phyloP scores from a whole-genome alignment of 2,329 filamentous ascomycete genomes.

The Claviceps fusiformis region DNA sequence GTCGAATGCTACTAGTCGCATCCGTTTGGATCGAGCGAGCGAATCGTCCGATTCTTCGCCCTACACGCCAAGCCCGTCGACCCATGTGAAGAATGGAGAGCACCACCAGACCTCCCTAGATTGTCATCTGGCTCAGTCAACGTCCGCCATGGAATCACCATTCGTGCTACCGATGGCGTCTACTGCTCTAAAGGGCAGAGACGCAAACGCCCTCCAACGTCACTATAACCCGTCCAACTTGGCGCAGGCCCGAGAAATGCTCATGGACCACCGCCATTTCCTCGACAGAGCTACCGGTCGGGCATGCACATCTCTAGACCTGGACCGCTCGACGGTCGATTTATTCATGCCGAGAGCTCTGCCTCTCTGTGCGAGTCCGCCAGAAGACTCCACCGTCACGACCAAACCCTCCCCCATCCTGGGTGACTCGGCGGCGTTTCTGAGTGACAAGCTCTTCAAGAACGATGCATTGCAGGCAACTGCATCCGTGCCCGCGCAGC shows the following conservation, averaged over 20 bases:
- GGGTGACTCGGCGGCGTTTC: constrained; percentile 6
- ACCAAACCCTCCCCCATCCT: constrained; percentile 10
- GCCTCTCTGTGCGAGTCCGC: constrained; percentile 14
- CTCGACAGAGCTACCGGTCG: constrained; percentile 17
- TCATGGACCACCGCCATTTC: constrained; percentile 22
- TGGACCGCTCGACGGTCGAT: constrained; percentile 16
- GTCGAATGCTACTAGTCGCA: neutral
- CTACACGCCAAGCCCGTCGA: constrained; percentile 3
- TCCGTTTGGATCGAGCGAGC: neutral
- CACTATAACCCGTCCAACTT: constrained; percentile 20
- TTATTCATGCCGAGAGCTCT: constrained; percentile 13
- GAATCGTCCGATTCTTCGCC: neutral
- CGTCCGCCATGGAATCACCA: constrained; percentile 19
- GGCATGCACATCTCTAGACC: constrained; percentile 21
- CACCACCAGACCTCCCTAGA: constrained; percentile 5
- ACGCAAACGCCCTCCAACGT: constrained; percentile 18
- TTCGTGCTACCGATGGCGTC: constrained; percentile 19
- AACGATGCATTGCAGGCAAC: constrained; percentile 5
- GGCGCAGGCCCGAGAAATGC: constrained; percentile 21
- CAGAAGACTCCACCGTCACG: constrained; percentile 13
- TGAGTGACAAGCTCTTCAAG: constrained; percentile 6
- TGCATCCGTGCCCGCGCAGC: constrained; percentile 15
- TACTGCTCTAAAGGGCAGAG: constrained; percentile 13
- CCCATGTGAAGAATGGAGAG: constrained; percentile 5
- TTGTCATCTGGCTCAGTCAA: neutral